Percentiles rank a stretch among this genome's conserved stretches.
These are phyloP conservation scores for Cryphonectria parasitica DNA, from an alignment of 2,329 filamentous ascomycete genomes.

Conservation along the genomic window DNA sequence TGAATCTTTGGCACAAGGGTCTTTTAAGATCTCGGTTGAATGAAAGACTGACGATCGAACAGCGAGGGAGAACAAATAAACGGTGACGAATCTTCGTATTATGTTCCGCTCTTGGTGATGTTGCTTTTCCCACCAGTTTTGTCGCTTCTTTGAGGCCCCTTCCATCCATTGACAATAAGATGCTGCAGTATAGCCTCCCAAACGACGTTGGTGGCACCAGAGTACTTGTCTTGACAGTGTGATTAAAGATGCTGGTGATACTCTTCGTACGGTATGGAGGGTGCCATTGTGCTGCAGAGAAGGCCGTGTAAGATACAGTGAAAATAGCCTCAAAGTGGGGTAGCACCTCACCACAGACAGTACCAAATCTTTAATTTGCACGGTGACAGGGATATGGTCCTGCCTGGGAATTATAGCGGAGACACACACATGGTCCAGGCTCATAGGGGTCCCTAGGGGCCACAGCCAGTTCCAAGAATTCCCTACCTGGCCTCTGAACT, in stretches of 20 bases:
- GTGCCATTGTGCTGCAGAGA: background rate
- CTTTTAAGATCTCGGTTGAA: background rate
- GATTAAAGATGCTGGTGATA: background rate
- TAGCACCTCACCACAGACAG: background rate
- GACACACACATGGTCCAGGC: background rate
- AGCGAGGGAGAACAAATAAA: background rate
- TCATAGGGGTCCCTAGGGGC: background rate
- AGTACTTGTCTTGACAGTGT: background rate
- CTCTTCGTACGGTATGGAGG: background rate
- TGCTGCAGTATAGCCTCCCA: slow-evolving; percentile 1
- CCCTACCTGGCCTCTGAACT: background rate
- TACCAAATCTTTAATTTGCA: background rate
- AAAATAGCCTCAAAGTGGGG: background rate
- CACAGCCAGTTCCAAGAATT: background rate
- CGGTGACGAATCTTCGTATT: background rate
- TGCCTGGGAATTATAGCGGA: background rate
- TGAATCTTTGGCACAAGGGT: background rate
- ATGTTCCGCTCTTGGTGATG: background rate
- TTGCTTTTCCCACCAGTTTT: slow-evolving; percentile 4
- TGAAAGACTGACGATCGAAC: background rate
- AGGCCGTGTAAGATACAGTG: background rate
- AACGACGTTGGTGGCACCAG: background rate
- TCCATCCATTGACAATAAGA: background rate
- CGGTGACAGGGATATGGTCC: background rate
- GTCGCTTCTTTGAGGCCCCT: background rate